phyloP scores from a whole-genome alignment of 805 yeast species.

The Torulaspora quercuum region DNA sequence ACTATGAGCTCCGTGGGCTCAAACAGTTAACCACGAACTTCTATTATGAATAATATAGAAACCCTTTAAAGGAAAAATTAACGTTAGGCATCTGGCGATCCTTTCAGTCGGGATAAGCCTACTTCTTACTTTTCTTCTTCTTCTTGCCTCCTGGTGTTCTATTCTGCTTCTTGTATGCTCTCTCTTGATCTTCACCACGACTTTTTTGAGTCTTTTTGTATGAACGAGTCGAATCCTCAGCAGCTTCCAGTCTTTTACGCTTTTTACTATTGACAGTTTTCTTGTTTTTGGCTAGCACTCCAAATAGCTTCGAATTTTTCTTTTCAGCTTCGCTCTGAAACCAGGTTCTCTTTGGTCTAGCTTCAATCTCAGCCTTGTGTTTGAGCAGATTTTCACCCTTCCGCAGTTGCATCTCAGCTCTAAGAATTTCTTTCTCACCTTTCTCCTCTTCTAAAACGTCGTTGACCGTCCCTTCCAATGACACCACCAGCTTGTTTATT shows the following conservation, averaged over 20 bases:
- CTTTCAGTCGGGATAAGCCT: background rate
- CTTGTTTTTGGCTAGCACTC: slow-evolving; percentile 48
- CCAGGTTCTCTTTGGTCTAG: slow-evolving; percentile 97
- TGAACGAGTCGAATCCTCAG: slow-evolving; percentile 52
- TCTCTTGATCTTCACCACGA: slow-evolving; percentile 51
- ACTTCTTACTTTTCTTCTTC: slow-evolving; percentile 26
- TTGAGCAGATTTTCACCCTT: slow-evolving; percentile 82
- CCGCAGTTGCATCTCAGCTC: slow-evolving; percentile 86
- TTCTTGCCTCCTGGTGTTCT: slow-evolving; percentile 23
- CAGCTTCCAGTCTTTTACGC: slow-evolving; percentile 66
- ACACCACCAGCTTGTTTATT: slow-evolving; percentile 56
- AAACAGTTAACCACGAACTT: slow-evolving; percentile 26
- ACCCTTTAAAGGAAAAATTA: background rate
- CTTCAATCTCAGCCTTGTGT: slow-evolving; percentile 74
- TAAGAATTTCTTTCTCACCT: slow-evolving; percentile 76
- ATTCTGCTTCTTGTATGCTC: slow-evolving; percentile 38
- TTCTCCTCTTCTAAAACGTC: slow-evolving; percentile 87
- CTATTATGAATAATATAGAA: slow-evolving; percentile 27
- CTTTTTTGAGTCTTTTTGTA: slow-evolving; percentile 81
- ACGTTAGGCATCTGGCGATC: background rate
- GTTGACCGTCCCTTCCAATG: slow-evolving; percentile 56
- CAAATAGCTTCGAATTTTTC: slow-evolving; percentile 37
- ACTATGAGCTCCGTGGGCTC: slow-evolving; percentile 27
- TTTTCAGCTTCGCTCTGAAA: slow-evolving; percentile 59
- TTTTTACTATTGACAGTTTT: slow-evolving; percentile 57